Conservation (phyloP, 768 basidiomycete genomes). For the Leccinum imitatum region DNA sequence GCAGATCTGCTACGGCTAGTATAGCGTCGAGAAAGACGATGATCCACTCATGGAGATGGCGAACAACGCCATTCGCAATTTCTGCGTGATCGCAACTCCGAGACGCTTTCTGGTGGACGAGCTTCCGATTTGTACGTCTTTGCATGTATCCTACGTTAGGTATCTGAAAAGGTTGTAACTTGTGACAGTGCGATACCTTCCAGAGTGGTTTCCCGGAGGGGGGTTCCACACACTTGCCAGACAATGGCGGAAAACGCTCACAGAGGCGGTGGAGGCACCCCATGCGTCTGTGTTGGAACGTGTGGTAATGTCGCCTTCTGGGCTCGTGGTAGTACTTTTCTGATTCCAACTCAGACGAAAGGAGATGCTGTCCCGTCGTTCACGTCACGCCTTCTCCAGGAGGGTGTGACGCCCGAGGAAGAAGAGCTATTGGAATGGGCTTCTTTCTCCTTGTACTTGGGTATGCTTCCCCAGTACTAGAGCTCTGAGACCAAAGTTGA, state of each 20-base stretch:
- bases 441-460: conserved; percentile 16
- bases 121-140: too few relatives aligned
- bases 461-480: conserved; percentile 4
- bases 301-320: background rate
- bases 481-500: background rate
- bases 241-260: conserved; percentile 4
- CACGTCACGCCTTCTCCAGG: conserved; percentile 11
- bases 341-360: conserved; percentile 3
- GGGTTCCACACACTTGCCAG: conserved; percentile 16
- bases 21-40: too few relatives aligned
- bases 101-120: too few relatives aligned
- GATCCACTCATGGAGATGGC: too few relatives aligned
- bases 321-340: background rate
- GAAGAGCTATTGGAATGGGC: conserved; percentile 15
- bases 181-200: conserved; percentile 16
- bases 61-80: too few relatives aligned
- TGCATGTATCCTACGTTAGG: too few relatives aligned
- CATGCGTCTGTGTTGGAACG: conserved; percentile 12
- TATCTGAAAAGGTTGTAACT: too few relatives aligned
- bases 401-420: conserved; percentile 8
- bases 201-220: conserved; percentile 24
- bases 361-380: conserved; percentile 15
- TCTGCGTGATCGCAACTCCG: too few relatives aligned
- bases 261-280: conserved; percentile 1
- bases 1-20: too few relatives aligned